Conservation (phyloP, 768 basidiomycete species). For the Phanerochaete carnosa region DNA sequence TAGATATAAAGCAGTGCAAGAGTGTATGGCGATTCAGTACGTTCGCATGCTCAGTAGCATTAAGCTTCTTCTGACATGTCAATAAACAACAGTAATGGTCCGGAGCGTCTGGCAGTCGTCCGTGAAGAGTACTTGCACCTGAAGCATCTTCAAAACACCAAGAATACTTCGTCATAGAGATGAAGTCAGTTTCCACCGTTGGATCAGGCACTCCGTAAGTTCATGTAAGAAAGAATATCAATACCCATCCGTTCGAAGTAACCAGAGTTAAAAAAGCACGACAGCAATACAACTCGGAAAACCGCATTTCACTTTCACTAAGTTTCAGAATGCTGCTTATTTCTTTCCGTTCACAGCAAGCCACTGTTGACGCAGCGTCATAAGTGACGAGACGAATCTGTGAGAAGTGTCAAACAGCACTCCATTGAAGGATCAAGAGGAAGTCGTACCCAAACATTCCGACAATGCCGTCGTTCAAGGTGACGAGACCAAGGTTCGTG, state of each 20-base stretch:
- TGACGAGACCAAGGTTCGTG: conserved; percentile 69
- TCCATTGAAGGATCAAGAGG: neutral
- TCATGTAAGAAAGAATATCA: neutral
- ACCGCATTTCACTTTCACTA: neutral
- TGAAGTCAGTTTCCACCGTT: neutral
- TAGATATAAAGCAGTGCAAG: conserved; percentile 65
- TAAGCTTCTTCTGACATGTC: neutral
- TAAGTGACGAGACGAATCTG: conserved; percentile 68
- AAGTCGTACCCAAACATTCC: conserved; percentile 78
- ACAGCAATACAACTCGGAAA: neutral
- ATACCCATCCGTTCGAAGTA: no score
- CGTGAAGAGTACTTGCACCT: conserved; percentile 72
- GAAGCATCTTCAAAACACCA: conserved; percentile 38
- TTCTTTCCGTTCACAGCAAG: conserved; percentile 38
- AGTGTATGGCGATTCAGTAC: conserved; percentile 79
- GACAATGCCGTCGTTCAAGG: conserved; percentile 79
- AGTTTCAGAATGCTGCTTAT: neutral
- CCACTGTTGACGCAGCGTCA: conserved; percentile 72
- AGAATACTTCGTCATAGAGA: conserved; percentile 1
- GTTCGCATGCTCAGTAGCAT: conserved; percentile 26
- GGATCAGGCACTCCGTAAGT: neutral
- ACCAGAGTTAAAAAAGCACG: neutral
- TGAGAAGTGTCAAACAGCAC: conserved; percentile 1
- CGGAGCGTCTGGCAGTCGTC: conserved; percentile 69
- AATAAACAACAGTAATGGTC: conserved; percentile 63